These are phyloP conservation scores for Dioscorea cayenensis DNA, from an alignment of 116 monocot genomes.

Conservation along the genomic window DNA sequence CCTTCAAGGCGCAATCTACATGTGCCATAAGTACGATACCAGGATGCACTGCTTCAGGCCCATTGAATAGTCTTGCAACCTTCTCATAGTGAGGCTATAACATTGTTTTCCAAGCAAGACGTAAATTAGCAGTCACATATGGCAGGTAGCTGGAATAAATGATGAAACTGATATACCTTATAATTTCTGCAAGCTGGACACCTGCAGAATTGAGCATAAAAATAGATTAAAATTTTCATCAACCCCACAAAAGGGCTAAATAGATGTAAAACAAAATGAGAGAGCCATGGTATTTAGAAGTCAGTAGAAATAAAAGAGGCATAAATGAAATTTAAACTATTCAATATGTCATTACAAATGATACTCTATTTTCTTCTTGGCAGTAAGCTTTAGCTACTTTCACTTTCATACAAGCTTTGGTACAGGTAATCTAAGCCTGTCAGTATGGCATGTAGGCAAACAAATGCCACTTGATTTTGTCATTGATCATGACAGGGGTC, in stretches of 20 bases:
- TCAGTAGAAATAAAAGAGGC: too few species aligned
- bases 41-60: constrained; percentile 83
- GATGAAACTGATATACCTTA: constrained; percentile 51
- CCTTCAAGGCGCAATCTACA: constrained; percentile 93
- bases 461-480: too few species aligned
- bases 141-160: constrained; percentile 2
- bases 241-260: neutral
- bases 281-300: neutral
- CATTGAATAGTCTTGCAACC: constrained; percentile 92
- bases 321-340: too few species aligned
- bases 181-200: constrained; percentile 99
- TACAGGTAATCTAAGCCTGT: too few species aligned
- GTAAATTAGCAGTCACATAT: constrained; percentile 2
- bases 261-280: neutral
- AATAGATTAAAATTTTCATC: constrained; percentile 3
- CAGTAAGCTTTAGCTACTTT: too few species aligned
- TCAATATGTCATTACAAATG: too few species aligned
- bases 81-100: constrained; percentile 90
- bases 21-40: constrained; percentile 75
- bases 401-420: too few species aligned
- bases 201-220: constrained; percentile 32
- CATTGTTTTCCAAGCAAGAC: constrained; percentile 10
- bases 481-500: too few species aligned
- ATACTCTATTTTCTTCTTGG: too few species aligned
- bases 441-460: too few species aligned